Base-by-base conservation (phyloP, 495 filamentous ascomycete species). In the Corynascus novoguineensis region DNA sequence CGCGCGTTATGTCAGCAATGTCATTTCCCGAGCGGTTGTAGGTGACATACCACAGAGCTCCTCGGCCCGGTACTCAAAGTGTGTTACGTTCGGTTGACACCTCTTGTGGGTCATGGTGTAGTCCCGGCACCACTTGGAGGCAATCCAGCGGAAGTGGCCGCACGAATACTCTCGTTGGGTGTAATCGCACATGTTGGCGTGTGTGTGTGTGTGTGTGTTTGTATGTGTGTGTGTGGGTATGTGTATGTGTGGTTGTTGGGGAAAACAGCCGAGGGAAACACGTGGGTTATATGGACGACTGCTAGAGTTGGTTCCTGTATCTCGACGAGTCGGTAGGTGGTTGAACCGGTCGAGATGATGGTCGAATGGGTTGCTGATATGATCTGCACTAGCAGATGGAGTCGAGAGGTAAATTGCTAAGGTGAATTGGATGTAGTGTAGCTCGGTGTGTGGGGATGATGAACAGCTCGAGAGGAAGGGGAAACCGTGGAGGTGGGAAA, bases 61-160 rank as follows among this genome's bases (percentile, higher is more conserved):
- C 44, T 69, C 68, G 46, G 53, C 57, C 50, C 66, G 52, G 58
- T 68, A 73, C 63, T 75, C 72, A 46, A 73, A 71, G 44, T 72
- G 67, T 14, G 68, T 72, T 42, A 75, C 69, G 44, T 70, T 69
- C 12, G 71, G 72, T 44, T 71, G 64, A 55, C 72, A 75, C 41
- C 72, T 56, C 61, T 70, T 72, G 66, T 73, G 68, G 37, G 71
- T 73, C 38, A 64, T 61, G 38, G 65, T 64, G 60, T 73, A 75
- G 42, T 68, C 62, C 14, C 60, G 60, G 67, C 71, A 75, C 72
- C 71, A 75, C 52, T 68, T 66, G 41, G 71, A 72, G 41, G 71
- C 72, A 44, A 72, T 75, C 66, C 70, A 75, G 41, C 71, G 68
- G 59, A 71, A 68, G 69, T 73, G 71, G 27, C 72, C 72, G 64